phyloP scores from a whole-genome alignment of 2,329 filamentous ascomycete species.

The Scedosporium apiospermum region DNA sequence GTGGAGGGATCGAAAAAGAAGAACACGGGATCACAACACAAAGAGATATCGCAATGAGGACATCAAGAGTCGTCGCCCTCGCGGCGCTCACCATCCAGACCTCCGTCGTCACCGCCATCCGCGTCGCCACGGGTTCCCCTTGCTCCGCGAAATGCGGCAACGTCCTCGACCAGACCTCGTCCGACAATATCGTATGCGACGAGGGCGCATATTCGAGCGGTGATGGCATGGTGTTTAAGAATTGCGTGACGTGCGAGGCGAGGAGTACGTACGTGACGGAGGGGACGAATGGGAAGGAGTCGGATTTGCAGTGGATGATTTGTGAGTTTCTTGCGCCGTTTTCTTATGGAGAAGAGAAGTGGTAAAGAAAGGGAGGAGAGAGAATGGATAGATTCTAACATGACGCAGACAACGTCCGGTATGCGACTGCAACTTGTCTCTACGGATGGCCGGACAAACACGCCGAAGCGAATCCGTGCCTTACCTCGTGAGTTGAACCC shows the following conservation, averaged over 20 bases:
- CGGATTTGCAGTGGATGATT: conserved; percentile 44
- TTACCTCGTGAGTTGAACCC: conserved; percentile 33
- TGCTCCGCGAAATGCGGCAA: conserved; percentile 46
- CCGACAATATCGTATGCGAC: conserved; percentile 38
- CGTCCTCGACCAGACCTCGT: conserved; percentile 33
- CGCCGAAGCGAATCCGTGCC: conserved; percentile 34
- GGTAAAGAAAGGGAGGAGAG: no score
- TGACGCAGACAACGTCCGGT: conserved; percentile 46
- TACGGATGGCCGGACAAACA: conserved; percentile 35
- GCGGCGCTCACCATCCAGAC: not conserved
- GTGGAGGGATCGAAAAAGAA: not conserved
- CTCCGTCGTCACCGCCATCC: conserved; percentile 17
- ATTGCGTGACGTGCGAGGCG: conserved; percentile 43
- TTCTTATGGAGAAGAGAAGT: not conserved
- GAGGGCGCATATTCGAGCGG: conserved; percentile 28
- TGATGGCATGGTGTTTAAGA: conserved; percentile 38
- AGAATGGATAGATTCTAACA: no score
- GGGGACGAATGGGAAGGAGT: conserved; percentile 20
- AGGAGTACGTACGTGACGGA: conserved; percentile 34
- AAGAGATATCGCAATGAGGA: not conserved
- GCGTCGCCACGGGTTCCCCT: conserved; percentile 37
- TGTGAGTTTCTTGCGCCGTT: conserved; percentile 32
- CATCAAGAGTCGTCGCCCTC: not conserved
- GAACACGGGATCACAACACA: not conserved
- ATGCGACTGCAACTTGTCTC: conserved; percentile 44